phyloP scores from a whole-genome alignment of 768 basidiomycete genomes.

The Trichaptum fuscoviolaceum region DNA sequence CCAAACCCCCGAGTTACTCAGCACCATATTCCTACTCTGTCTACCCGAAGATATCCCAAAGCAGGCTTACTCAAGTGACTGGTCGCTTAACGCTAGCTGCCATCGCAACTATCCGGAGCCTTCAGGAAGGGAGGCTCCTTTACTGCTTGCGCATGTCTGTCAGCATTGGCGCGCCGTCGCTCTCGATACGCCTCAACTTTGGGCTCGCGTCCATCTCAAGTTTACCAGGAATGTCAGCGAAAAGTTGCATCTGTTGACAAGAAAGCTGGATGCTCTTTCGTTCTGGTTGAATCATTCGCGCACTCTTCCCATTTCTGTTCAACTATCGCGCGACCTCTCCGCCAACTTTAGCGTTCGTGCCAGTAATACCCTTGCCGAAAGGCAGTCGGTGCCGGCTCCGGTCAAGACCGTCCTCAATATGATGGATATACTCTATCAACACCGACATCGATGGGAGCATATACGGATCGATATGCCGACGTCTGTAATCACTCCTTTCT shows the following conservation, averaged over 20 bases:
- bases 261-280: neutral
- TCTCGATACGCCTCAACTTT: slow-evolving; percentile 42
- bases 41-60: neutral
- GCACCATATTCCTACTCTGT: neutral
- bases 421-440: neutral
- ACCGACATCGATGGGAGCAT: neutral
- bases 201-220: slow-evolving; percentile 27
- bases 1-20: neutral
- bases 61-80: too few relatives aligned
- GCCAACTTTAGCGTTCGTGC: neutral
- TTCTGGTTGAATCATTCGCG: neutral
- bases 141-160: slow-evolving; percentile 42
- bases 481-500: neutral
- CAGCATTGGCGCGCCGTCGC: slow-evolving; percentile 50
- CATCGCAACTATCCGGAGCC: too few relatives aligned
- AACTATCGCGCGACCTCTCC: neutral
- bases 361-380: neutral
- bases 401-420: neutral
- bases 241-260: neutral
- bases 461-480: neutral
- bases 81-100: too few relatives aligned
- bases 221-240: neutral
- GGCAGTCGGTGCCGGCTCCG: neutral
- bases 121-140: slow-evolving; percentile 28
- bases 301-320: neutral